phyloP scores from a whole-genome alignment of 345 rosid genomes.

The Fremontodendron californicum region DNA sequence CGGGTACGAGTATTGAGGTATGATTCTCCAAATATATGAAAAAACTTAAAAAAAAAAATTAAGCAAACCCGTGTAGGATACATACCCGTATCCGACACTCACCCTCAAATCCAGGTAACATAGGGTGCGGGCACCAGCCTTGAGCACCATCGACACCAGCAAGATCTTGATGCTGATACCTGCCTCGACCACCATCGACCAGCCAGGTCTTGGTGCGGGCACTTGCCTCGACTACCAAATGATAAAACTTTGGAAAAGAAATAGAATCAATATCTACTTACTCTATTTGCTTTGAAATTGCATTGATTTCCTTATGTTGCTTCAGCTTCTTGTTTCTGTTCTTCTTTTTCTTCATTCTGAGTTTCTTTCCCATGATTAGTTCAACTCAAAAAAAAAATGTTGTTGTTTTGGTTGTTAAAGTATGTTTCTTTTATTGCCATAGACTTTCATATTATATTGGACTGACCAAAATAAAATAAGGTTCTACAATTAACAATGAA shows the following conservation, averaged over 20 bases:
- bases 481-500: background rate
- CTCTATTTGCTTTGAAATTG: background rate
- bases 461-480: background rate
- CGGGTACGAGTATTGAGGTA: too few species aligned
- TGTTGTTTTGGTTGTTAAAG: background rate
- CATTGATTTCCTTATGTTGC: background rate
- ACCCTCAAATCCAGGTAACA: too few species aligned
- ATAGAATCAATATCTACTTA: background rate
- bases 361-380: background rate
- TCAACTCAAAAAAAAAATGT: background rate
- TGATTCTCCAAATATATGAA: too few species aligned
- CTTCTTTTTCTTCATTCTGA: conserved; percentile 3
- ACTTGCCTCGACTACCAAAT: background rate
- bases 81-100: too few species aligned
- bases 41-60: too few species aligned
- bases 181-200: background rate
- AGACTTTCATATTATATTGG: background rate
- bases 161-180: too few species aligned
- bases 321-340: background rate
- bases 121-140: too few species aligned
- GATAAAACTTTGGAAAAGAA: background rate
- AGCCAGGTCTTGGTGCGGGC: background rate
- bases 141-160: too few species aligned
- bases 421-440: background rate
- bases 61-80: too few species aligned